Conservation (phyloP, 148 eudicot species). For the Rhododendron henanense region DNA sequence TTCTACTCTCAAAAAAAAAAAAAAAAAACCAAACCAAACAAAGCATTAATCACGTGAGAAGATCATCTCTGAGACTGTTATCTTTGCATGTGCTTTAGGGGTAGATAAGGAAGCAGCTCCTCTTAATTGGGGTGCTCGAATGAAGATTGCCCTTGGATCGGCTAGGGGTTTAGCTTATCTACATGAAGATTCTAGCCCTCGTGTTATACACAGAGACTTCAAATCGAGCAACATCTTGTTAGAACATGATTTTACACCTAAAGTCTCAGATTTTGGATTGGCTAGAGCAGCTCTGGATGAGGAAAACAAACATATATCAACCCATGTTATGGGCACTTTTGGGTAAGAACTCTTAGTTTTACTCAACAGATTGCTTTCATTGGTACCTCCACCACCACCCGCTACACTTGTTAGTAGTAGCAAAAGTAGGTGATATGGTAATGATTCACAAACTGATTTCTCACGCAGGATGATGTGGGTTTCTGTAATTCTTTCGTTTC, state of each 20-base stretch:
- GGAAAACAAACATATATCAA: conserved; percentile 67
- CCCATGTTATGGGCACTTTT: conserved; percentile 96
- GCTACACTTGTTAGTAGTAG: background rate
- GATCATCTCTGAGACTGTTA: background rate
- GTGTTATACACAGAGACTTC: conserved; percentile 97
- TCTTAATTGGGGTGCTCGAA: conserved; percentile 82
- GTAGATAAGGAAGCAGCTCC: conserved; percentile 58
- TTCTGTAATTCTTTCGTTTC: background rate
- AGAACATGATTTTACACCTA: conserved; percentile 87
- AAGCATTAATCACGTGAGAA: background rate
- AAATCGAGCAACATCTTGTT: conserved; percentile 94
- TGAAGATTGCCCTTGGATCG: conserved; percentile 91
- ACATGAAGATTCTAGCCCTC: conserved; percentile 96
- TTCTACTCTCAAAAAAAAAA: too few relatives aligned
- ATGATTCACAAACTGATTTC: background rate
- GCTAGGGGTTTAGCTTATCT: conserved; percentile 95
- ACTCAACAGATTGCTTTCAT: background rate
- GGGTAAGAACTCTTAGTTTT: conserved; percentile 49
- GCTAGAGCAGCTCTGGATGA: conserved; percentile 75
- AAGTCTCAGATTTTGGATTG: conserved; percentile 95
- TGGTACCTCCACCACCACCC: background rate
- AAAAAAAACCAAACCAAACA: too few relatives aligned
- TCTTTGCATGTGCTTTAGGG: conserved; percentile 30
- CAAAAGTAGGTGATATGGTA: background rate
- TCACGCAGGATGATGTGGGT: background rate